Evolutionary conservation across 257 asterid species (phyloP).

Genomic region (Ligustrum vulgare): DNA sequence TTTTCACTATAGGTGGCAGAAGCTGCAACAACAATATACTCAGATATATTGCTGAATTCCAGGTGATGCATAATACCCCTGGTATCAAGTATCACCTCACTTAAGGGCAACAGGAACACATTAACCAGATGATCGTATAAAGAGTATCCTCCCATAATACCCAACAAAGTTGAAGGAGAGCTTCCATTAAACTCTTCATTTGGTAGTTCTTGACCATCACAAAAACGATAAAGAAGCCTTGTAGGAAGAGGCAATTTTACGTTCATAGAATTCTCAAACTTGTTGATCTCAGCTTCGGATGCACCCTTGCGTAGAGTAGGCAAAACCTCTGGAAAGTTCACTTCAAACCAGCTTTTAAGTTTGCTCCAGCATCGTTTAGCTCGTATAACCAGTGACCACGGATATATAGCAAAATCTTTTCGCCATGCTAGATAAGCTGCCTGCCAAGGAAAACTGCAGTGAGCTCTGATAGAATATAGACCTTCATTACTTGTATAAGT

Average conservation of each 20-base stretch:
- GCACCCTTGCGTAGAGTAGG: constrained; percentile 76
- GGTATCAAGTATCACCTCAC: constrained; percentile 50
- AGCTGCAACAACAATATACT: constrained; percentile 66
- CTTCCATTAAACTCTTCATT: constrained; percentile 35
- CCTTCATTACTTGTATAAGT: background rate
- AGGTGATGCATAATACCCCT: constrained; percentile 33
- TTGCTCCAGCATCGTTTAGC: constrained; percentile 70
- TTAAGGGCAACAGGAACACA: constrained; percentile 73
- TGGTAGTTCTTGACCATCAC: constrained; percentile 75
- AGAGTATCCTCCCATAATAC: constrained; percentile 89
- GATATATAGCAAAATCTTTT: constrained; percentile 64
- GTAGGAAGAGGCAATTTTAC: constrained; percentile 85
- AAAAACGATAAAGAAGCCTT: constrained; percentile 74
- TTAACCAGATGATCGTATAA: constrained; percentile 68
- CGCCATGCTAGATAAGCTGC: constrained; percentile 79
- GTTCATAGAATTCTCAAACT: constrained; percentile 61
- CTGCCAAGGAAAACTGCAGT: constrained; percentile 35
- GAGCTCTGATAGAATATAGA: background rate
- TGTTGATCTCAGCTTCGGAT: constrained; percentile 61
- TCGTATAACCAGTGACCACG: constrained; percentile 83
- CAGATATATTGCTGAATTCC: constrained; percentile 40
- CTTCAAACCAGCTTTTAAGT: constrained; percentile 61
- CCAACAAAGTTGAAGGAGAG: constrained; percentile 50
- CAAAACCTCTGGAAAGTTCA: constrained; percentile 70
- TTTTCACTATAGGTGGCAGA: constrained; percentile 60